Percentiles rank a stretch among this genome's conserved stretches.
Evolutionary conservation across 2,329 filamentous ascomycete species (phyloP).

Genomic region (Plenodomus tracheiphilus): DNA sequence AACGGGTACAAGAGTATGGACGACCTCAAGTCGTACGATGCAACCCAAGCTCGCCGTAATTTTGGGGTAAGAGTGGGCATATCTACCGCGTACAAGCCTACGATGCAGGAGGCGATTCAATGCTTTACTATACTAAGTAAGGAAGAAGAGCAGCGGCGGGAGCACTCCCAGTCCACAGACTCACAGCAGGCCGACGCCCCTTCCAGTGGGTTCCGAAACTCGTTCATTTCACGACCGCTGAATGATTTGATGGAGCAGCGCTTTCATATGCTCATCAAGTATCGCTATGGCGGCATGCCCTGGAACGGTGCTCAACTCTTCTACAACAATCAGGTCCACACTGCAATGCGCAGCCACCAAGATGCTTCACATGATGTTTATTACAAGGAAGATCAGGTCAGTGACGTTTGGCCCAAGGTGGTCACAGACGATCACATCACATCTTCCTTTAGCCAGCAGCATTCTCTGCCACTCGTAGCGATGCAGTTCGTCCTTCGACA

Average conservation of each 20-base stretch:
- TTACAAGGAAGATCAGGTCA: conserved; percentile 40
- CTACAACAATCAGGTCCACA: conserved; percentile 52
- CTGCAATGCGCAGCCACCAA: conserved; percentile 27
- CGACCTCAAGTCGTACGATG: conserved; percentile 52
- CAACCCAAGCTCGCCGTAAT: conserved; percentile 36
- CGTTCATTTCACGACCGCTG: conserved; percentile 74
- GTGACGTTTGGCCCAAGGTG: conserved; percentile 48
- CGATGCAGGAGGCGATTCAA: conserved; percentile 55
- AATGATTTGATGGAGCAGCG: conserved; percentile 68
- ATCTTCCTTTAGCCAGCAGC: conserved; percentile 30
- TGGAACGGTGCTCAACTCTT: conserved; percentile 72
- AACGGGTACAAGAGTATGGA: conserved; percentile 65
- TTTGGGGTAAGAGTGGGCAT: conserved; percentile 71
- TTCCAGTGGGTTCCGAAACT: conserved; percentile 52
- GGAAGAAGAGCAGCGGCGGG: conserved; percentile 32
- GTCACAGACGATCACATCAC: conserved; percentile 57
- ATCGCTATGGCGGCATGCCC: conserved; percentile 58
- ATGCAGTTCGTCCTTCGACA: conserved; percentile 80
- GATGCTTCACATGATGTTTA: conserved; percentile 46
- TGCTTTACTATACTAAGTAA: conserved; percentile 53
- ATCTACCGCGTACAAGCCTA: conserved; percentile 73
- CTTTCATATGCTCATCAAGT: conserved; percentile 65
- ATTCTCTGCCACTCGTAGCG: conserved; percentile 60
- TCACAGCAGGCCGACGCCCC: conserved; percentile 14
- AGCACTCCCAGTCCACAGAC: conserved; percentile 21